Evolutionary conservation across 371 early-diverging fungal genomes (phyloP).

Genomic region (Circinella minor): DNA sequence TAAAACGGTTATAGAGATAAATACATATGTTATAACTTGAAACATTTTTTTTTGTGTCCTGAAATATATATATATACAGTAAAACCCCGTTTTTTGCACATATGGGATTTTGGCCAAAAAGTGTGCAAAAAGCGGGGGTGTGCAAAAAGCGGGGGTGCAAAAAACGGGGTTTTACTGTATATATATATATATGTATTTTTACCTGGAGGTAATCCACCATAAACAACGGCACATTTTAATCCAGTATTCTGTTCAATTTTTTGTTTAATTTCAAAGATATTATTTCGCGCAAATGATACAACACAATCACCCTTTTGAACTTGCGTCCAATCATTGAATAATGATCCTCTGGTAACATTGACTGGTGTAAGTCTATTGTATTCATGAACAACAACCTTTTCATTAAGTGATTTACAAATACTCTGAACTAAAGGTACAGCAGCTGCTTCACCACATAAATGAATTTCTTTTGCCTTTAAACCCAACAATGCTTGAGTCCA

Average conservation of each 20-base stretch:
- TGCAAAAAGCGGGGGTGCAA: no score
- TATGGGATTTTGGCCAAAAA: no score
- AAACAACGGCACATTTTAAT: constrained; percentile 88
- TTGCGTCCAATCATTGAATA: constrained; percentile 59
- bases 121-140: no score
- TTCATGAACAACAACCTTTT: constrained; percentile 77
- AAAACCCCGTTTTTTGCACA: no score
- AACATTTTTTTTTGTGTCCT: no score
- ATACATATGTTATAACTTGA: no score
- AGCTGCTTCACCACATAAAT: constrained; percentile 93
- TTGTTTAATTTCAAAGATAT: constrained; percentile 79
- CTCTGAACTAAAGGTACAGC: constrained; percentile 82
- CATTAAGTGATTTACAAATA: constrained; percentile 74
- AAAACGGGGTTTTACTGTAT: background rate
- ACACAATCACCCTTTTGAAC: constrained; percentile 87
- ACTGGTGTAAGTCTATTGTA: constrained; percentile 85
- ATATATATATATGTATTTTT: background rate
- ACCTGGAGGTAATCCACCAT: constrained; percentile 92
- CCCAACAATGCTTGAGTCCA: constrained; percentile 92
- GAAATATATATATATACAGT: background rate
- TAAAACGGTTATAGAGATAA: no score
- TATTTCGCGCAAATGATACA: constrained; percentile 83
- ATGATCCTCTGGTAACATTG: constrained; percentile 52
- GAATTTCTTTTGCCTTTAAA: constrained; percentile 84
- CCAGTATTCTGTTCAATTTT: constrained; percentile 78